phyloP scores from a whole-genome alignment of 805 yeast species.

The Schwanniomyces vanrijiae region DNA sequence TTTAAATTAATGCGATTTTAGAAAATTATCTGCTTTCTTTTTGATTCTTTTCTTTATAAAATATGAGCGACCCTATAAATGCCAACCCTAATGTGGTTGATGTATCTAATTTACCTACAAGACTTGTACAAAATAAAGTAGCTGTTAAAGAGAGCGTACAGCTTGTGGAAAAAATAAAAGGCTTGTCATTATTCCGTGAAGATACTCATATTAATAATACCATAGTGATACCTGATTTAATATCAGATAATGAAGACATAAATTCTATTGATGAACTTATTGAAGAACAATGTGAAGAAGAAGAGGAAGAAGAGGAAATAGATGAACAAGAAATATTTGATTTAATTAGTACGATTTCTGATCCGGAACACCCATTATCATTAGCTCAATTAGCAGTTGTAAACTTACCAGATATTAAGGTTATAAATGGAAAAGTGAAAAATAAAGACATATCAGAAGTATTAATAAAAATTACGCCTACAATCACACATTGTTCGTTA shows the following conservation, averaged over 20 bases:
- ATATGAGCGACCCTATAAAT: constrained; percentile 80
- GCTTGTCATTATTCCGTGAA: constrained; percentile 27
- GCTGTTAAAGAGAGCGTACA: constrained; percentile 13
- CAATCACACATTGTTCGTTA: constrained; percentile 94
- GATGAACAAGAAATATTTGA: constrained; percentile 92
- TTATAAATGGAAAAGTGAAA: constrained; percentile 51
- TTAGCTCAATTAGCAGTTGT: constrained; percentile 94
- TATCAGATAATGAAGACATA: constrained; percentile 3
- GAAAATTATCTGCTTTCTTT: neutral
- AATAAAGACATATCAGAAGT: constrained; percentile 64
- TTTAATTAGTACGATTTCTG: constrained; percentile 80
- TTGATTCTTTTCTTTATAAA: constrained; percentile 1
- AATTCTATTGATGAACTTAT: constrained; percentile 8
- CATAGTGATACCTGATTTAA: constrained; percentile 1
- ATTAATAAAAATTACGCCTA: constrained; percentile 85
- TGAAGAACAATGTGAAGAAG: constrained; percentile 21
- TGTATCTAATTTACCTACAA: constrained; percentile 70
- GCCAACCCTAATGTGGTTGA: constrained; percentile 89
- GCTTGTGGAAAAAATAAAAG: constrained; percentile 26
- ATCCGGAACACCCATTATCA: constrained; percentile 96
- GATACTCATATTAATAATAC: neutral
- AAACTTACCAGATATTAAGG: constrained; percentile 75
- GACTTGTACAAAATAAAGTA: constrained; percentile 31
- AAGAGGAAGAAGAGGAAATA: constrained; percentile 57
- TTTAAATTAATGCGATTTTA: neutral